Evolutionary conservation across 176 grass and related monocot species (phyloP), one percentile per base, ranked within the genome.

Genomic region (Panicum miliaceum): DNA sequence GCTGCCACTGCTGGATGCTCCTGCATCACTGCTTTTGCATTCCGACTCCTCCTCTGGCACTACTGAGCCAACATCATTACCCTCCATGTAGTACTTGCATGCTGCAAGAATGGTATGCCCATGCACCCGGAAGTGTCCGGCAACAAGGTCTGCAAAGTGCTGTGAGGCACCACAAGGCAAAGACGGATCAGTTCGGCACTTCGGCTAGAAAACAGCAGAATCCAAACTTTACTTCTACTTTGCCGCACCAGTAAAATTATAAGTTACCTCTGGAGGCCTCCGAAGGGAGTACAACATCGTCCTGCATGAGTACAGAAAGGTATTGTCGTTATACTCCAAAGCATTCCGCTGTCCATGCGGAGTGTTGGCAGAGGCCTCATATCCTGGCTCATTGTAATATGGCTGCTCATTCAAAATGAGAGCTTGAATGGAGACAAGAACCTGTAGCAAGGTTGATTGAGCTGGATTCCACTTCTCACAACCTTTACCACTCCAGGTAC

Each of bases 381-480:
- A 89, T 79, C 86, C 95, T 16, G 95, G 95, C 69, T 94, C 95
- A 5, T 97, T 97, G 78, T 91, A 97, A 71, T 97, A 97, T 43
- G 95, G 95, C 43, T 97, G 89, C 75, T 94, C 92, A 50, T 97
- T 97, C 68, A 97, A 86, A 84, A 97, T 90, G 69, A 97, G 90
- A 67, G 95, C 95, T 82, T 97, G 95, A 92, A 97, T 94, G 25
- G 95, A 97, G 22, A 97, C 79, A 14, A 97, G 87, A 51, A 97
- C 95, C 38, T 97, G 95, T 19, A 97, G 95, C 90, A 97, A 92
- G 18, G 95, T 97, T 45, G 95, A 94, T 40, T 90, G 87, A 82
- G 87, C 59, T 82, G 85, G 82, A 64, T 92, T 88, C 94, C 94
- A 97, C 73, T 22, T 94, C 86, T 97, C 92, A 47, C 95, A 97